These are phyloP conservation scores for Lachnellula subtilissima DNA, from an alignment of 2,329 filamentous ascomycete genomes.

Conservation along the genomic window DNA sequence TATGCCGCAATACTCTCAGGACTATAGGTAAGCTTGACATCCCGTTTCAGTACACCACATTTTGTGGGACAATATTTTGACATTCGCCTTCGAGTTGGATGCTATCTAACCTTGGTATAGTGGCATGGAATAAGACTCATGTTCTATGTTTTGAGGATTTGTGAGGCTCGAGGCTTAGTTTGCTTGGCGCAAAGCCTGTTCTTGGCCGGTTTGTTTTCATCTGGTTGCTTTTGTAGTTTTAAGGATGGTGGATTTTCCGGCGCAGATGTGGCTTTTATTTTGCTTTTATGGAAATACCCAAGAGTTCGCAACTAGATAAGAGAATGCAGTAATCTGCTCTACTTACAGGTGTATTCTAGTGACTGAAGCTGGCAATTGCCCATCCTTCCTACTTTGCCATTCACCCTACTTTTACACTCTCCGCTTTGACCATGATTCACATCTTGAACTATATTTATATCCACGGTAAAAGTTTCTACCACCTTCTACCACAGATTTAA, in stretches of 20 bases:
- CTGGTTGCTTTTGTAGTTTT: no score
- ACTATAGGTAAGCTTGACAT: neutral
- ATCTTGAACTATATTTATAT: no score
- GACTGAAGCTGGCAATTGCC: neutral
- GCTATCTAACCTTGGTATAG: no score
- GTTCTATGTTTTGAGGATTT: neutral
- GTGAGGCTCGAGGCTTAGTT: neutral
- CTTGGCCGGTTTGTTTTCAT: no score
- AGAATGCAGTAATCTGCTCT: neutral
- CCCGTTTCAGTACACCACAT: neutral
- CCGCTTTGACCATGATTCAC: no score
- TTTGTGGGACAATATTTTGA: neutral
- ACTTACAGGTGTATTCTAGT: neutral
- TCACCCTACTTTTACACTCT: no score
- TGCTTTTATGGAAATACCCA: neutral
- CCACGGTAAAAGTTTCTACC: no score
- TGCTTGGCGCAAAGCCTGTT: neutral
- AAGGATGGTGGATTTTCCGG: neutral
- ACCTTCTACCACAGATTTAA: no score
- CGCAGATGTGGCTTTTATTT: neutral
- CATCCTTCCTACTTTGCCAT: no score
- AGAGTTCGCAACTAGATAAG: neutral
- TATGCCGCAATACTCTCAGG: constrained; percentile 11
- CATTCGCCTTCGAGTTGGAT: no score
- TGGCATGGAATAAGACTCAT: neutral